Evolutionary conservation across 306 rosid genomes (phyloP), one percentile per base, ranked within the genome.

Genomic region (Acacia confusa): DNA sequence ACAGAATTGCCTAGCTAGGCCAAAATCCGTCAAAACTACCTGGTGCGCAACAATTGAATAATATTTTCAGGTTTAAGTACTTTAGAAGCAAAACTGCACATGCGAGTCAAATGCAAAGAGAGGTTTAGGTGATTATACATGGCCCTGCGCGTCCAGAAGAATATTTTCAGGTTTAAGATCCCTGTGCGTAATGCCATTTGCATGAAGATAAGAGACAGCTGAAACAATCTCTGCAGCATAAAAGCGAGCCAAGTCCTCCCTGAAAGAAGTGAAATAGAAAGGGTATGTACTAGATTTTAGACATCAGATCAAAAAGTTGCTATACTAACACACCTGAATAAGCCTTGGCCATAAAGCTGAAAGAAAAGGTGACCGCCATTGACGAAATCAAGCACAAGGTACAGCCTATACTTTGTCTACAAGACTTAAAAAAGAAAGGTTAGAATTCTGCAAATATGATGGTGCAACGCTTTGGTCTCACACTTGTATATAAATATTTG

Each of bases 291-390:
- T 28, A 50, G 53, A 75, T 76, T 50, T 80, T 71, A 38, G 32
- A 22, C 78, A 63, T 48, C 27, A 50, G 40, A 61, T 52, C 53
- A 74, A 36, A 78, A 57, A 70, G 14, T 78, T 16, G 70, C 43
- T 22, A 43, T 53, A 50, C 61, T 19, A 48, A 72, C 27, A 24
- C 82, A 94, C 97, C 98, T 90, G 77, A 94, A 94, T 84, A 94
- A 88, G 77, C 97, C 98, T 30, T 94, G 97, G 81, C 72, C 89
- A 75, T 85, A 88, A 38, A 94, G 98, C 76, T 90, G 95, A 85
- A 94, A 94, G 89, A 94, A 92, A 77, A 94, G 95, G 81, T 90
- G 95, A 58, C 97, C 98, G 22, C 98, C 95, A 81, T 94, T 94
- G 70, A 89, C 86, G 55, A 94, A 94, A 87, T 92, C 95, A 82